These are phyloP conservation scores for Paecilomyces variotii DNA, from an alignment of 2,329 filamentous ascomycete species.

Conservation along the genomic window DNA sequence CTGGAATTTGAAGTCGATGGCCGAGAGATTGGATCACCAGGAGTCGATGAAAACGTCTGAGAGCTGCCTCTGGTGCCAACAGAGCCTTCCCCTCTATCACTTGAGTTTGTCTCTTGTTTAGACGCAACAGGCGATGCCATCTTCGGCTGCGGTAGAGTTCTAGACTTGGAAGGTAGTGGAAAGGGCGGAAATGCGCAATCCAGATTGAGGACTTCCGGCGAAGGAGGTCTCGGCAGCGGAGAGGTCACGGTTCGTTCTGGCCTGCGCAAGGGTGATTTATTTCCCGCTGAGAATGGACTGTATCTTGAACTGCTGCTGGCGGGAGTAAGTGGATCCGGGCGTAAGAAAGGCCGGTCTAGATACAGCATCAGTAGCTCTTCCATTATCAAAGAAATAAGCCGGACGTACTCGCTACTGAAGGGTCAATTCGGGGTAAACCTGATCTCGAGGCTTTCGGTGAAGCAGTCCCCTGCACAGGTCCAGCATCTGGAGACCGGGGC, in stretches of 20 bases:
- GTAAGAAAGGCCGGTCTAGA: slow-evolving; percentile 36
- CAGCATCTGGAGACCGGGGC: neutral
- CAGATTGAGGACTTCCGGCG: slow-evolving; percentile 40
- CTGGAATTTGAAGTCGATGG: slow-evolving; percentile 23
- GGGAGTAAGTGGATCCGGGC: slow-evolving; percentile 55
- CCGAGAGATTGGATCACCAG: slow-evolving; percentile 20
- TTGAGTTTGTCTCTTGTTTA: neutral
- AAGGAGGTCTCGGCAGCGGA: slow-evolving; percentile 30
- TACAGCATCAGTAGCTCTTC: slow-evolving; percentile 1
- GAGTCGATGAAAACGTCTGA: slow-evolving; percentile 32
- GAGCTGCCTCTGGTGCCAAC: slow-evolving; percentile 32
- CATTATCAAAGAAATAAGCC: neutral
- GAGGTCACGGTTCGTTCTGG: slow-evolving; percentile 30
- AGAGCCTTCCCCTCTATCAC: slow-evolving; percentile 18
- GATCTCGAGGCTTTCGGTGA: slow-evolving; percentile 37
- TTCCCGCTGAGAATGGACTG: slow-evolving; percentile 29
- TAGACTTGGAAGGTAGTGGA: slow-evolving; percentile 30
- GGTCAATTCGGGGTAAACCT: slow-evolving; percentile 49
- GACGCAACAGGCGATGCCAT: neutral
- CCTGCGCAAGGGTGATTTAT: slow-evolving; percentile 33
- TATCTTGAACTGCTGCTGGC: slow-evolving; percentile 44
- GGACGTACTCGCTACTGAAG: slow-evolving; percentile 49
- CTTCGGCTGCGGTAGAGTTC: neutral
- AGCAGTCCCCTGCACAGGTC: neutral
- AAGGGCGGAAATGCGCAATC: slow-evolving; percentile 50